Percentiles rank a stretch among this genome's conserved stretches.
Evolutionary conservation across 1,284 basidiomycete species (phyloP).

Genomic region (Tylopilus orsonianus): DNA sequence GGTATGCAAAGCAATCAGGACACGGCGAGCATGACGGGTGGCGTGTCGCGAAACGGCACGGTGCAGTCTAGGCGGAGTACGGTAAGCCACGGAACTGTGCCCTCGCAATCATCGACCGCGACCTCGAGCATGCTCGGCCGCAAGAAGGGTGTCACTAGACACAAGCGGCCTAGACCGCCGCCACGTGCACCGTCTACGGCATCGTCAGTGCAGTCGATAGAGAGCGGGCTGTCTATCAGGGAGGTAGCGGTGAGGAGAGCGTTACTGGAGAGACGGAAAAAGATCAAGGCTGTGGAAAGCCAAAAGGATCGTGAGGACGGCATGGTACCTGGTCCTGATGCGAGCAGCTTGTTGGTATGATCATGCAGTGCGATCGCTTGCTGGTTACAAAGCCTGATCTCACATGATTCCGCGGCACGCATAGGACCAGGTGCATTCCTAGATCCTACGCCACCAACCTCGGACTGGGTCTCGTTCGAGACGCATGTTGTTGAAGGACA

Average conservation of each 20-base stretch:
- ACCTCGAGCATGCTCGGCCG: constrained; percentile 19
- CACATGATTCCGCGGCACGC: not conserved
- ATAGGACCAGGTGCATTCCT: too few relatives aligned
- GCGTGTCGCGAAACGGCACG: constrained; percentile 17
- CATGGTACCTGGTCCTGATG: not conserved
- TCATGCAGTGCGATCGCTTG: not conserved
- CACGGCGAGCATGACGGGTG: not conserved
- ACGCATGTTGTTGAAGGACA: too few relatives aligned
- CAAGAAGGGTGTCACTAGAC: constrained; percentile 23
- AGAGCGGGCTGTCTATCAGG: constrained; percentile 29
- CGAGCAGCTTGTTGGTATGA: not conserved
- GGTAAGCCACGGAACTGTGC: not conserved
- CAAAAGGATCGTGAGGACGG: constrained; percentile 1
- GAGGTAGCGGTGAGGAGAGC: constrained; percentile 38
- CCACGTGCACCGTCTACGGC: constrained; percentile 33
- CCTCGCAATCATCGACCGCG: constrained; percentile 5
- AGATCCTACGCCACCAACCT: too few relatives aligned
- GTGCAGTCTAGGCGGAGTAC: constrained; percentile 8
- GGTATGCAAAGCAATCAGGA: not conserved
- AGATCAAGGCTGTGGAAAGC: constrained; percentile 14
- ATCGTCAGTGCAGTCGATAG: constrained; percentile 34
- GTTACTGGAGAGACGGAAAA: constrained; percentile 37
- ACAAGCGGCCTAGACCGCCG: constrained; percentile 25
- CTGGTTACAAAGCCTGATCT: not conserved
- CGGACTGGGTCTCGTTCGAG: too few relatives aligned